These are phyloP conservation scores for Aspergillus aculeatinus DNA, from an alignment of 2,329 filamentous ascomycete genomes.

Conservation along the genomic window DNA sequence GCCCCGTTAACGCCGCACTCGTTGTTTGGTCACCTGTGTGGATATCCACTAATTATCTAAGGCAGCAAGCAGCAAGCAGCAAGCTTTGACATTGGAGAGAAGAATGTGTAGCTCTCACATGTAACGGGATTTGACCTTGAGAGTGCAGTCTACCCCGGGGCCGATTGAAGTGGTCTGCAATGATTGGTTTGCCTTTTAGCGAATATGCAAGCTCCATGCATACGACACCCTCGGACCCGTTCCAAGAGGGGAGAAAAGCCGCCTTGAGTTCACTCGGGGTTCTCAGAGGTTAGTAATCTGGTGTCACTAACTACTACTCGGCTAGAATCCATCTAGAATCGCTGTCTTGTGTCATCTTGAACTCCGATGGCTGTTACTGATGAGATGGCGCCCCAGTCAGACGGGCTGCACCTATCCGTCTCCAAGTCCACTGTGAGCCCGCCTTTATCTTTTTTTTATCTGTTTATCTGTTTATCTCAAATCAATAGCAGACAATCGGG, in stretches of 20 bases:
- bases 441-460: not conserved
- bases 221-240: constrained; percentile 10
- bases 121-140: not conserved
- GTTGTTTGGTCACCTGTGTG: not conserved
- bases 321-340: constrained; percentile 8
- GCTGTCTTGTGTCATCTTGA: constrained; percentile 4
- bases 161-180: not conserved
- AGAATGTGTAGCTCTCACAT: not conserved
- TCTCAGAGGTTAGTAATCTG: constrained; percentile 4
- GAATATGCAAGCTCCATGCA: constrained; percentile 9
- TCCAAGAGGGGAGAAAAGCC: not conserved
- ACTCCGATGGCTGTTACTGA: constrained; percentile 3
- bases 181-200: not conserved
- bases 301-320: constrained; percentile 12
- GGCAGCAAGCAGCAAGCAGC: not conserved
- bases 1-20: not conserved
- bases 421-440: constrained; percentile 4
- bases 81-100: not conserved
- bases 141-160: not conserved
- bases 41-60: not conserved
- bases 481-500: constrained; percentile 8
- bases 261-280: not conserved
- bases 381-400: constrained; percentile 17
- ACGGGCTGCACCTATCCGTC: constrained; percentile 19
- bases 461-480: not conserved